Evolutionary conservation across 139 green algal genomes (phyloP), one percentile per base, ranked within the genome.

Genomic region (Spirogloea muscicola): DNA sequence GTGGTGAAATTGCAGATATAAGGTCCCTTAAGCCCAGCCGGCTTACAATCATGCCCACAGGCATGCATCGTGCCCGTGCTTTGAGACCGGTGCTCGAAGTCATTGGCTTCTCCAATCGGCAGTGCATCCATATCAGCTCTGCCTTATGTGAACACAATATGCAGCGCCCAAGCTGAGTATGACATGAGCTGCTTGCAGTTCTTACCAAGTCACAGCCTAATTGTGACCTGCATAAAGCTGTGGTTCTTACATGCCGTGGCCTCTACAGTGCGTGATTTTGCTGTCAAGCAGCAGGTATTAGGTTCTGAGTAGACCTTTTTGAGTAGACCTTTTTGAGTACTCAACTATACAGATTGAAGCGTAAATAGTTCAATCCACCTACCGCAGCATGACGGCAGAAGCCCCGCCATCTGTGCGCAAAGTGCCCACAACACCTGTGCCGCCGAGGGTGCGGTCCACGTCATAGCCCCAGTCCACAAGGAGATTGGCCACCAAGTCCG

Each of bases 111-210:
- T 33, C 42, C 44, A 9, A 79, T 76, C 3, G 71, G 71, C 31
- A 79, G 37, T 29, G 71, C 71, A 16, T 79, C 71, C 71, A 79
- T 79, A 44, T 79, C 71, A 16, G 71, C 71, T 29, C 71, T 76
- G 68, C 29, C 33, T n/a, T 4, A 43, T 37, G 31, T 6, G 49
- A 21, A 27, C 5, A 25, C 25, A 10, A 58, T 7, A 60, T 60
- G 51, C 13, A n/a, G n/a, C 9, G 34, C 7, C 9, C 13, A n/a
- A 5, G 7, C 31, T 60, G 51, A 38, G 51, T 5, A n/a, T 33
- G 13, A 25, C 7, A n/a, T 10, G 51, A 7, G 55, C 13, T 27
- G 55, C 0, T 25, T 33, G 51, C 7, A n/a, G 7, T n/a, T 10
- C 29, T 25, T 27, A 31, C 0, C 13, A 63, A 34, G 52, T 31